Evolutionary conservation across 1,284 basidiomycete species (phyloP).

Genomic region (Mycosarcoma mackinlayi): DNA sequence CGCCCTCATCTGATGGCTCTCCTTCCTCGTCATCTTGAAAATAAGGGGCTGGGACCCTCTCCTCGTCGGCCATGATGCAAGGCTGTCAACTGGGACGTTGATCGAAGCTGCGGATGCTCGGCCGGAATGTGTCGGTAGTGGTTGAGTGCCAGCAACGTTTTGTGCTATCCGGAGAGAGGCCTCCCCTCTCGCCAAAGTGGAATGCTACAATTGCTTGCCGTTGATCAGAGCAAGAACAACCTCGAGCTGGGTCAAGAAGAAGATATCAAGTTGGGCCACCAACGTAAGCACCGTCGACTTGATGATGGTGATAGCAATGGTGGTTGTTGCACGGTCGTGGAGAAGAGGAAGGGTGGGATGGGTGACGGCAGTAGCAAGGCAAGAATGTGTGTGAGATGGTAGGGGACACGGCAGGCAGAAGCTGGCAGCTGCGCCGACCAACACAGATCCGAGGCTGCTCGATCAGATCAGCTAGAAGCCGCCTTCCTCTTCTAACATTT

Average conservation of each 20-base stretch:
- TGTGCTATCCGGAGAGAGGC: no score
- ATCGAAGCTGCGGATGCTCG: neutral
- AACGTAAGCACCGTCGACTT: neutral
- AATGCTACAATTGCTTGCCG: neutral
- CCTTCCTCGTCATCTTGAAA: constrained; percentile 56
- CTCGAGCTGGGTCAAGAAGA: constrained; percentile 1
- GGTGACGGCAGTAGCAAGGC: neutral
- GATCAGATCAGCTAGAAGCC: constrained; percentile 13
- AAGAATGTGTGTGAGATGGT: constrained; percentile 2
- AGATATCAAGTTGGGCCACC: neutral
- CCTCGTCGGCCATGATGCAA: constrained; percentile 40
- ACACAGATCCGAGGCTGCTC: constrained; percentile 14
- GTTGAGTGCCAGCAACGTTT: no score
- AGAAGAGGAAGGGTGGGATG: neutral
- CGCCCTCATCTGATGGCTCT: constrained; percentile 50
- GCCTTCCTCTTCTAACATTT: constrained; percentile 9
- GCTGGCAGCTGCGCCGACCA: constrained; percentile 5
- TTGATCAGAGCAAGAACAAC: neutral
- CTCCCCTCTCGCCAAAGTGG: neutral
- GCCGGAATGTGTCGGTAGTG: neutral
- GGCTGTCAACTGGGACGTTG: neutral
- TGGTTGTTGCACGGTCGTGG: neutral
- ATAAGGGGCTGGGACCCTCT: constrained; percentile 41
- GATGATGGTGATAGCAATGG: neutral
- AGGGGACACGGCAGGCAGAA: neutral